These are phyloP conservation scores for Asterella californica DNA, from an alignment of 225 moss, liverwort and hornwort species.

Conservation along the genomic window DNA sequence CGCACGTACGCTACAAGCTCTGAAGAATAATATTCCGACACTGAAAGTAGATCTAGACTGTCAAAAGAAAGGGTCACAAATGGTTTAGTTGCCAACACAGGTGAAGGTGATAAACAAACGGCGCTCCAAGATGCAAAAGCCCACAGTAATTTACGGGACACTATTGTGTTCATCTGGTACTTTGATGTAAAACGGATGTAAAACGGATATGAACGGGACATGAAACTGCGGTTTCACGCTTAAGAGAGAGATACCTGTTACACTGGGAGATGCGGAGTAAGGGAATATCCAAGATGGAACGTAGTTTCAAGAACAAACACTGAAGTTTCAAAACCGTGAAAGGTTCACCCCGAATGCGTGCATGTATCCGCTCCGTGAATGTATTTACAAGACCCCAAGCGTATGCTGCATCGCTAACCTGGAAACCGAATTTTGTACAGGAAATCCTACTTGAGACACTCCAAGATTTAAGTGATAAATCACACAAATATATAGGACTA, in stretches of 20 bases:
- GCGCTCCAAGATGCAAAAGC: background rate
- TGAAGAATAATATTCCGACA: constrained; percentile 95
- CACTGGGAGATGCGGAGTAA: constrained; percentile 93
- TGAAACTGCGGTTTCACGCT: background rate
- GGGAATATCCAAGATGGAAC: constrained; percentile 93
- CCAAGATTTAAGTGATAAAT: background rate
- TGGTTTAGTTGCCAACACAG: constrained; percentile 4
- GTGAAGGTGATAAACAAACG: background rate
- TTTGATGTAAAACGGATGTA: background rate
- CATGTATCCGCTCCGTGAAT: constrained; percentile 80
- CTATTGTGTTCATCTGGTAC: background rate
- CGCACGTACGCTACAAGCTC: constrained; percentile 91
- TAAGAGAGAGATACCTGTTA: constrained; percentile 32
- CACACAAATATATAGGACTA: background rate
- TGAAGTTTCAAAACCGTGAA: constrained; percentile 89
- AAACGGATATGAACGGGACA: background rate
- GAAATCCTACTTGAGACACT: background rate
- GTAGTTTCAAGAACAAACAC: constrained; percentile 93
- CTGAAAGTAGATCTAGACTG: constrained; percentile 94
- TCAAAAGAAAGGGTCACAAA: constrained; percentile 20
- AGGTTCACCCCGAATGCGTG: constrained; percentile 76
- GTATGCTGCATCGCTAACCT: constrained; percentile 86
- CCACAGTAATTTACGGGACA: background rate
- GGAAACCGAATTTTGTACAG: background rate
- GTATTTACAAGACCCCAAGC: constrained; percentile 83